Evolutionary conservation across 2,329 filamentous ascomycete genomes (phyloP).

Genomic region (Sporothrix curviconia): DNA sequence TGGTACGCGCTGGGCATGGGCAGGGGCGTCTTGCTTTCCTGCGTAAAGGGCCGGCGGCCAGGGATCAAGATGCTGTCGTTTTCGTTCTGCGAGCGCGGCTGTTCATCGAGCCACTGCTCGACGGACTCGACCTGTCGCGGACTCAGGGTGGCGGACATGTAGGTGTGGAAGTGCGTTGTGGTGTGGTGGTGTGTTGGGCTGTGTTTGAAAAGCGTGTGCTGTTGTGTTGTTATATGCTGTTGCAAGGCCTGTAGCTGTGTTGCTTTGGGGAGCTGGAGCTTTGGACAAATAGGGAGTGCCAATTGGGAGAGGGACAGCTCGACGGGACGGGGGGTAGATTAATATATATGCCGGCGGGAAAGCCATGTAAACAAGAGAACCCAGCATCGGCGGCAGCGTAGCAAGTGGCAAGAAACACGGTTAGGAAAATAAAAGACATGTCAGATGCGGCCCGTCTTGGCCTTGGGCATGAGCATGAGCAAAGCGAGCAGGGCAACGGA

Average conservation of each 20-base stretch:
- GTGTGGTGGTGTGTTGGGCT: background rate
- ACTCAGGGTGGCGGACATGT: conserved; percentile 10
- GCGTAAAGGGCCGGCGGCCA: background rate
- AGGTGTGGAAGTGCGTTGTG: background rate
- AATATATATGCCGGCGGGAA: conserved; percentile 1
- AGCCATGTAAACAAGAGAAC: too few species aligned
- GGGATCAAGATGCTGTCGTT: background rate
- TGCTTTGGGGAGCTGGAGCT: too few species aligned
- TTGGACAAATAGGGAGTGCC: too few species aligned
- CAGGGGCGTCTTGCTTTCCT: too few species aligned
- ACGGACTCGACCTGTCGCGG: conserved; percentile 10
- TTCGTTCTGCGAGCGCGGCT: background rate
- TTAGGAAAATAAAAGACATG: background rate
- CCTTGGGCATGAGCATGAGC: background rate
- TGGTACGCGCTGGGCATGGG: too few species aligned
- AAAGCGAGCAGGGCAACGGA: background rate
- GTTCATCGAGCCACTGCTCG: conserved; percentile 14
- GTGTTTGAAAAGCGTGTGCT: background rate
- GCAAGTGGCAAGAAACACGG: background rate
- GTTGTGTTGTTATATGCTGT: too few species aligned
- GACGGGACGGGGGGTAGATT: background rate
- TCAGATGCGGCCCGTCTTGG: background rate
- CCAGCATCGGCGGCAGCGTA: background rate
- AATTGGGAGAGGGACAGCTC: background rate
- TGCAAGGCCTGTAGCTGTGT: too few species aligned